These are phyloP conservation scores for Hypoxylon intermedium DNA, from an alignment of 495 filamentous ascomycete species.

Conservation along the genomic window DNA sequence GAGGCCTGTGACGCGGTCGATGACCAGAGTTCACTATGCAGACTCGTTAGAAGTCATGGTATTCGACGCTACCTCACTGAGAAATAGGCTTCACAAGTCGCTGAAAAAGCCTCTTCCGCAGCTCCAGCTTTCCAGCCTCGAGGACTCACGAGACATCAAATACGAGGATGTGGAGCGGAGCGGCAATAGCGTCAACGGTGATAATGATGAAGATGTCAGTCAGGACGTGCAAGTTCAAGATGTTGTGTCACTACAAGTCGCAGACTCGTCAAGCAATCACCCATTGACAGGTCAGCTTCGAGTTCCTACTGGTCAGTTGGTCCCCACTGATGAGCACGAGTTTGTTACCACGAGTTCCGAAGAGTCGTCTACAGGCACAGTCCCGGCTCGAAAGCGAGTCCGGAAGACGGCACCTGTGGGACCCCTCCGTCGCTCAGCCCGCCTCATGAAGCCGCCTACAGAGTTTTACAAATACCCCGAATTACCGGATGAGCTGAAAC, in stretches of 20 bases:
- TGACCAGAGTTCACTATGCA: constrained; percentile 1
- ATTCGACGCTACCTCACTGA: background rate
- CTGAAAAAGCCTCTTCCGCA: constrained; percentile 6
- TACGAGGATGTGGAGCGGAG: background rate
- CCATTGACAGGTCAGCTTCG: constrained; percentile 15
- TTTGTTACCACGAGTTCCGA: background rate
- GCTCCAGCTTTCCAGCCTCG: constrained; percentile 10
- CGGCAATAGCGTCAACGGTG: background rate
- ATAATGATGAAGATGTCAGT: background rate
- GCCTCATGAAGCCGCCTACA: constrained; percentile 36
- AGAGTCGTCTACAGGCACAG: background rate
- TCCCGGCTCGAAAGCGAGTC: background rate
- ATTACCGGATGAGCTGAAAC: constrained; percentile 36
- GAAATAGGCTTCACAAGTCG: constrained; percentile 14
- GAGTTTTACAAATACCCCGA: constrained; percentile 32
- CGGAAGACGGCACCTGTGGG: background rate
- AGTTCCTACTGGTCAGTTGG: constrained; percentile 6
- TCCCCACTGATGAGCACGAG: constrained; percentile 2
- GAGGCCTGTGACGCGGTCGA: constrained; percentile 31
- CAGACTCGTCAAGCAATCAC: background rate
- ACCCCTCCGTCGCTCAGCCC: constrained; percentile 32
- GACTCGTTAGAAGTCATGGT: background rate
- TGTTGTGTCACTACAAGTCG: constrained; percentile 1
- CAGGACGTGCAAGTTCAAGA: background rate
- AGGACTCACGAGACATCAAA: constrained; percentile 13